phyloP scores from a whole-genome alignment of 306 rosid species.

The Trichosanthes cucumerina region DNA sequence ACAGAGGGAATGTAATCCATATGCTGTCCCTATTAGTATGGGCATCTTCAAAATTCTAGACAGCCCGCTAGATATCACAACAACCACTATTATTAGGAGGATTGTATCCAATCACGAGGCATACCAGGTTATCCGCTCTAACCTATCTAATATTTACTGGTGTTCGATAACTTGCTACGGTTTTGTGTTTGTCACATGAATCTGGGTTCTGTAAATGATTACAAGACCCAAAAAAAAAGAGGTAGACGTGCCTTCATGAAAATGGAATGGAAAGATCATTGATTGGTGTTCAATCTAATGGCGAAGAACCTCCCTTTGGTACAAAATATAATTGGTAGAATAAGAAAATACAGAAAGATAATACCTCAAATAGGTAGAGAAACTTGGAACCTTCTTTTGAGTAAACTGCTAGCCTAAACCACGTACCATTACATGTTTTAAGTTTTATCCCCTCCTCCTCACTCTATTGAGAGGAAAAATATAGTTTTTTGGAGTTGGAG shows the following conservation, averaged over 20 bases:
- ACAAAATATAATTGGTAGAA: not conserved
- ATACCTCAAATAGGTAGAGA: not conserved
- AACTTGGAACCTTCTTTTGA: not conserved
- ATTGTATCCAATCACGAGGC: conserved; percentile 88
- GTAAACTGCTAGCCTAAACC: not conserved
- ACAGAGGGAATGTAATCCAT: conserved; percentile 70
- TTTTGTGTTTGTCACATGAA: not conserved
- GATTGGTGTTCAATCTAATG: not conserved
- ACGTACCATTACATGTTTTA: not conserved
- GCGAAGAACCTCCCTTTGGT: not conserved
- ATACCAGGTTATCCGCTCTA: conserved; percentile 47
- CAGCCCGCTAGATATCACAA: conserved; percentile 71
- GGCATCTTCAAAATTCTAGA: conserved; percentile 73
- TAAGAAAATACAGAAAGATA: not conserved
- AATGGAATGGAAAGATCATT: not conserved
- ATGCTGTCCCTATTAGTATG: conserved; percentile 77
- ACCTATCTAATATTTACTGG: not conserved
- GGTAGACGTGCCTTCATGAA: not conserved
- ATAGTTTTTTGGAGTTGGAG: too few relatives aligned
- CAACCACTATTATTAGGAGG: conserved; percentile 84
- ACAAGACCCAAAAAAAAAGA: not conserved
- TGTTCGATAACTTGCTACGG: not conserved
- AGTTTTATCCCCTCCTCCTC: not conserved
- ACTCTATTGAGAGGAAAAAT: not conserved
- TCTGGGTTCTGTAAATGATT: not conserved